Conservation (phyloP, 768 basidiomycete species). For the Rhodotorula babjevae region DNA sequence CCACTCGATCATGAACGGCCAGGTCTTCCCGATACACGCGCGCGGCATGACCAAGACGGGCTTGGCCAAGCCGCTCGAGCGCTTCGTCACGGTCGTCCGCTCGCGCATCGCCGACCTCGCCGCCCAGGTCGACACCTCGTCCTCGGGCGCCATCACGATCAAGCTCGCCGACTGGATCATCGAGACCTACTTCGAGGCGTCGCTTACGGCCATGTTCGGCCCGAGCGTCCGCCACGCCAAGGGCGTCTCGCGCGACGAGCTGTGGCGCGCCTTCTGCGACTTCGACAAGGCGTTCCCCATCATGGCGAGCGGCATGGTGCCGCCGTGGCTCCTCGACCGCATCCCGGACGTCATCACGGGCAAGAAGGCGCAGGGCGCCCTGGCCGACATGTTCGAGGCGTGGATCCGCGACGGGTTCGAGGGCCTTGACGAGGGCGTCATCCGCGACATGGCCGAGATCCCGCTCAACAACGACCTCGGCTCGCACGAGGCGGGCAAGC, state of each 20-base stretch:
- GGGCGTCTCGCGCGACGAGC: background rate
- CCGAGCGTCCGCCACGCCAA: background rate
- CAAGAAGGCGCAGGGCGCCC: background rate
- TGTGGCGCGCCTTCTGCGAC: slow-evolving; percentile 14
- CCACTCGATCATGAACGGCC: background rate
- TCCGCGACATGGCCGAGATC: slow-evolving; percentile 27
- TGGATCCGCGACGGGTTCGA: slow-evolving; percentile 30
- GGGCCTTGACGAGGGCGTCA: slow-evolving; percentile 33
- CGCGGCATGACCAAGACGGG: slow-evolving; percentile 18
- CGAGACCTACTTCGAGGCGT: slow-evolving; percentile 23
- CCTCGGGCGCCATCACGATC: background rate
- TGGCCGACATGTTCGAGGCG: slow-evolving; percentile 1
- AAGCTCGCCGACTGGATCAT: slow-evolving; percentile 15
- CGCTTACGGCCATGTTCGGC: slow-evolving; percentile 23
- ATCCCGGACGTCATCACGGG: slow-evolving; percentile 20
- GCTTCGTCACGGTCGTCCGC: slow-evolving; percentile 9
- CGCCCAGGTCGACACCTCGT: background rate
- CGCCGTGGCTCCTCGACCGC: background rate
- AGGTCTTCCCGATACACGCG: slow-evolving; percentile 28
- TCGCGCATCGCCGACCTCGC: slow-evolving; percentile 5
- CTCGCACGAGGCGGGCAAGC: slow-evolving; percentile 6
- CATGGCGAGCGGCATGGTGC: slow-evolving; percentile 30
- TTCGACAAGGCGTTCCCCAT: slow-evolving; percentile 39
- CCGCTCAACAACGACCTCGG: background rate
- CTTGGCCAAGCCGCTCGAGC: slow-evolving; percentile 12